A percentile compares a stretch with the other conserved stretches of the same genome.
Evolutionary conservation across 768 basidiomycete genomes (phyloP).

Genomic region (Mycena chlorophos): DNA sequence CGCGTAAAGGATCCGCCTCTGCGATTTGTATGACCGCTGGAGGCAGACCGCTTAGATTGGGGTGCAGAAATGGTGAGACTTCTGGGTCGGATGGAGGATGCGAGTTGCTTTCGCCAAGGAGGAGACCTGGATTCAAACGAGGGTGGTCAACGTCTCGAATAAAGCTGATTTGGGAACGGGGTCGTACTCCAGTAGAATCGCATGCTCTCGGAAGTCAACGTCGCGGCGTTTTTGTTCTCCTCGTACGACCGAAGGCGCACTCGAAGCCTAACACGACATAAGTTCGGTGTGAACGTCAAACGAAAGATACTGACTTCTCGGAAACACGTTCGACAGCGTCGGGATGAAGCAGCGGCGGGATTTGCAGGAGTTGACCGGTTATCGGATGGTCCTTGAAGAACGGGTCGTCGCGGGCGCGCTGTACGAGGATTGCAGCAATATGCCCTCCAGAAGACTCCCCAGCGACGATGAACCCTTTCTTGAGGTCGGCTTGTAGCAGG

Average conservation of each 20-base stretch:
- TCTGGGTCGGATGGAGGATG: neutral
- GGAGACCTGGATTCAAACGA: too few species aligned
- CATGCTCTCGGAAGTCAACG: too few species aligned
- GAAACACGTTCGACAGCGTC: slow-evolving; percentile 4
- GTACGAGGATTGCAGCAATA: slow-evolving; percentile 9
- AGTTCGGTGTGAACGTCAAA: neutral
- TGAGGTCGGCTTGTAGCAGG: slow-evolving; percentile 10
- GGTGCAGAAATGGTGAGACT: neutral
- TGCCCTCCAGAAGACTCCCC: slow-evolving; percentile 17
- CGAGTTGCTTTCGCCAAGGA: neutral
- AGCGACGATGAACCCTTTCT: slow-evolving; percentile 15
- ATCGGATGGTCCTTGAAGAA: slow-evolving; percentile 10
- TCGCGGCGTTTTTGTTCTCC: too few species aligned
- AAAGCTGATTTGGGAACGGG: too few species aligned
- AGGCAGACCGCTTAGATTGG: neutral
- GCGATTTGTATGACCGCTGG: neutral
- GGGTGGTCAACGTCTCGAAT: too few species aligned
- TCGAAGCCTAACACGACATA: neutral
- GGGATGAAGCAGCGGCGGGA: slow-evolving; percentile 9
- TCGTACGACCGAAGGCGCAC: neutral
- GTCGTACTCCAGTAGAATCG: too few species aligned
- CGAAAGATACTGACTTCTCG: slow-evolving; percentile 9
- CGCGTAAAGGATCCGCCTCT: neutral
- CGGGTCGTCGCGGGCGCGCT: slow-evolving; percentile 15
- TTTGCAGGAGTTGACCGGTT: slow-evolving; percentile 13